These are phyloP conservation scores for Candida golubevii DNA, from an alignment of 805 yeast species.

Conservation along the genomic window DNA sequence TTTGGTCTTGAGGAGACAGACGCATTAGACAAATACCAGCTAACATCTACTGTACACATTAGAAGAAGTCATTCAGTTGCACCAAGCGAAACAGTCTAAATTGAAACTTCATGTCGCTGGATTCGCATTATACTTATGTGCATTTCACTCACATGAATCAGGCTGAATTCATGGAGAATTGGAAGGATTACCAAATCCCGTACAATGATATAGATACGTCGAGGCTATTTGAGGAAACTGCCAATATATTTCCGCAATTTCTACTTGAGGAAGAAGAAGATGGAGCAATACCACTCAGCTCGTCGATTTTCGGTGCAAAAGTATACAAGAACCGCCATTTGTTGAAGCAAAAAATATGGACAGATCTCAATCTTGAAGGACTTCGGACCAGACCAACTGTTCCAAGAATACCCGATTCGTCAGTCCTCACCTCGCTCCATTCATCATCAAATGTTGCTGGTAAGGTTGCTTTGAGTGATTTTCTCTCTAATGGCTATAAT, in stretches of 20 bases:
- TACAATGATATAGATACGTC: constrained; percentile 41
- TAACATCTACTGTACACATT: too few relatives aligned
- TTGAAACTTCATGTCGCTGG: constrained; percentile 7
- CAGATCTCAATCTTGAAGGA: constrained; percentile 29
- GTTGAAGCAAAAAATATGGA: constrained; percentile 32
- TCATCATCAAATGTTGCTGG: constrained; percentile 14
- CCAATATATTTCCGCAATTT: constrained; percentile 32
- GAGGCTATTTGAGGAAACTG: constrained; percentile 33
- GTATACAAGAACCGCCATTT: constrained; percentile 30
- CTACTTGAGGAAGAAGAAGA: constrained; percentile 34
- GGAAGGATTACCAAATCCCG: constrained; percentile 39
- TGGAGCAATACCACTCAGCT: constrained; percentile 33
- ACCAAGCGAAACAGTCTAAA: too few relatives aligned
- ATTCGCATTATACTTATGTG: constrained; percentile 24
- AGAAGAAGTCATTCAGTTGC: too few relatives aligned
- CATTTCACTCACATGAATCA: constrained; percentile 38
- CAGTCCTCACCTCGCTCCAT: constrained; percentile 29
- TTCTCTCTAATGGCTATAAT: constrained; percentile 30
- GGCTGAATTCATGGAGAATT: constrained; percentile 38
- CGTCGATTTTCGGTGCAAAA: constrained; percentile 38
- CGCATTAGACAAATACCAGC: too few relatives aligned
- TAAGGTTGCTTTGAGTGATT: constrained; percentile 28
- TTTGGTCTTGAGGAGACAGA: too few relatives aligned
- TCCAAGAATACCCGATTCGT: constrained; percentile 23
- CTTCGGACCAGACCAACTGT: constrained; percentile 19